Conservation (phyloP, 2,329 filamentous ascomycete genomes). For the Ascochyta clinopodiicola region DNA sequence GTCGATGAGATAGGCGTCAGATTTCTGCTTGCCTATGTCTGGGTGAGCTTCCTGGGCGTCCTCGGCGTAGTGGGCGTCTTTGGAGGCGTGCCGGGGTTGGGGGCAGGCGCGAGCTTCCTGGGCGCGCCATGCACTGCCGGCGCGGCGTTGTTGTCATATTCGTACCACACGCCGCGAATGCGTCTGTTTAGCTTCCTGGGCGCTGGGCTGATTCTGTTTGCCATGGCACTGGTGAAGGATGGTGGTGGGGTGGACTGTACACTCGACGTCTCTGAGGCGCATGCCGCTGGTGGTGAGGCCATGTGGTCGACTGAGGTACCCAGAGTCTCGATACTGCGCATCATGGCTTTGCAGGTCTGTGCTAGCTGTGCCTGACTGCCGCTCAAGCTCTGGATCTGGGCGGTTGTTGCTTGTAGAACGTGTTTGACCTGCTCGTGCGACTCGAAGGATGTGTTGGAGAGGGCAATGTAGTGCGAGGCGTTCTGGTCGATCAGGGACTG, state of each 20-base stretch:
- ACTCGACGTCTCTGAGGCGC: constrained; percentile 19
- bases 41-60: constrained; percentile 10
- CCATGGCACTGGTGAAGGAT: constrained; percentile 21
- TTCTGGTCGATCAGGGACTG: constrained; percentile 42
- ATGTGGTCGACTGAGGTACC: constrained; percentile 26
- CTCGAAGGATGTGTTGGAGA: constrained; percentile 41
- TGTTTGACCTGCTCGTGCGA: constrained; percentile 39
- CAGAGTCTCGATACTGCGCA: constrained; percentile 35
- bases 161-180: constrained; percentile 48
- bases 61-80: constrained; percentile 8
- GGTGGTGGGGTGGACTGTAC: constrained; percentile 17
- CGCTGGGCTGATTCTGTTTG: constrained; percentile 35
- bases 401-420: constrained; percentile 33
- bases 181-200: constrained; percentile 43
- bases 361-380: constrained; percentile 38
- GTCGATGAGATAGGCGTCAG: too few relatives aligned
- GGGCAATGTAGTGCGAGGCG: constrained; percentile 44
- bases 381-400: constrained; percentile 38
- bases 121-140: constrained; percentile 7
- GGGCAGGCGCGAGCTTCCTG: constrained; percentile 13
- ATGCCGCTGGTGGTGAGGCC: constrained; percentile 1
- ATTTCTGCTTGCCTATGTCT: not conserved
- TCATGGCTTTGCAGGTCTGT: constrained; percentile 39
- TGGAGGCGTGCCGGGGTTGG: not conserved
- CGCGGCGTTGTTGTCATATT: constrained; percentile 32